Evolutionary conservation across 202 grass and related monocot genomes (phyloP).

Genomic region (Elaeis oleifera): DNA sequence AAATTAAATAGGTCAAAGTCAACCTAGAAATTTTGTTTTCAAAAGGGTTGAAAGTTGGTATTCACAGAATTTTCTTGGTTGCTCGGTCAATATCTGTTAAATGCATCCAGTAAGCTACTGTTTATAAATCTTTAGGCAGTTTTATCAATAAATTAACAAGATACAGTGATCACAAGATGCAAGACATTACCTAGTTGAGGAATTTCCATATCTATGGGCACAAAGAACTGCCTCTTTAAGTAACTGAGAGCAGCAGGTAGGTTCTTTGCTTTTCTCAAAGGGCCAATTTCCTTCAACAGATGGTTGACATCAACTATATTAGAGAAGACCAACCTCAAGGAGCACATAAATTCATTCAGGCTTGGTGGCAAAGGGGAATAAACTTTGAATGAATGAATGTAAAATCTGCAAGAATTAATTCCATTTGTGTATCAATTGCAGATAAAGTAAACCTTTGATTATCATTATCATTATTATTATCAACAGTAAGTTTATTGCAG

Average conservation of each 20-base stretch:
- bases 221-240: slow-evolving; percentile 54
- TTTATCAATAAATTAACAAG: too few species aligned
- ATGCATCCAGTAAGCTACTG: too few species aligned
- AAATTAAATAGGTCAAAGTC: too few species aligned
- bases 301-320: slow-evolving; percentile 75
- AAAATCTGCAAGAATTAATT: slow-evolving; percentile 46
- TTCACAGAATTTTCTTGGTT: too few species aligned
- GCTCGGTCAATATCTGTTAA: too few species aligned
- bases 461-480: neutral
- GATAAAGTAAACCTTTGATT: slow-evolving; percentile 1
- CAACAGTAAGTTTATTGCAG: neutral
- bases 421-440: slow-evolving; percentile 5
- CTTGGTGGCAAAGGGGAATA: slow-evolving; percentile 57
- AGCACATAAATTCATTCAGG: slow-evolving; percentile 70
- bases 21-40: too few species aligned
- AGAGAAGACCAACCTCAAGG: slow-evolving; percentile 76
- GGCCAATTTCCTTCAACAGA: slow-evolving; percentile 65
- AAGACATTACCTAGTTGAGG: slow-evolving; percentile 50
- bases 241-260: slow-evolving; percentile 60
- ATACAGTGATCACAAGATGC: too few species aligned
- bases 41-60: too few species aligned
- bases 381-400: slow-evolving; percentile 91
- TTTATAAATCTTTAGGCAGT: too few species aligned
- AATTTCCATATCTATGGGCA: slow-evolving; percentile 66
- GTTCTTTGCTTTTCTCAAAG: slow-evolving; percentile 80